A percentile compares a stretch with the other conserved stretches of the same genome.
phyloP scores from a whole-genome alignment of 2,329 filamentous ascomycete species.

The Alternaria panax region DNA sequence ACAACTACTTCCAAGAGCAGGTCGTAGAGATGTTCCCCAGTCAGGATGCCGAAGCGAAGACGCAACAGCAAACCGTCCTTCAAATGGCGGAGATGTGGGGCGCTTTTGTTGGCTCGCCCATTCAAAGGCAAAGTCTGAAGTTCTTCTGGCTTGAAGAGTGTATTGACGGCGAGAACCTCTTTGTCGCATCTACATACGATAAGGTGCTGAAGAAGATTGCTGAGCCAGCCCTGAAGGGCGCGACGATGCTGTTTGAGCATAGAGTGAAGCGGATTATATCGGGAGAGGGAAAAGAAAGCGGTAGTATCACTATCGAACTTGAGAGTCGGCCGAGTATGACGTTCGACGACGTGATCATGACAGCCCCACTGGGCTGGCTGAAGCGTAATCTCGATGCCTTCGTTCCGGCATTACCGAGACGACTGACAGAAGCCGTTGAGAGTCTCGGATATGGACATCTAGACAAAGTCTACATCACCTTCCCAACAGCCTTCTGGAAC shows the following conservation, averaged over 20 bases:
- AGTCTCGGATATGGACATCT: slow-evolving; percentile 73
- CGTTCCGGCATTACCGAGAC: slow-evolving; percentile 64
- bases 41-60: slow-evolving; percentile 49
- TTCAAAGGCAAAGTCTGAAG: slow-evolving; percentile 72
- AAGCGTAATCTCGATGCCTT: slow-evolving; percentile 58
- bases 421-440: slow-evolving; percentile 67
- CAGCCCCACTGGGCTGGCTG: slow-evolving; percentile 69
- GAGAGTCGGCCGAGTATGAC: slow-evolving; percentile 55
- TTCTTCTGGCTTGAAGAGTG: slow-evolving; percentile 83
- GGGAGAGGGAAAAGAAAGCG: slow-evolving; percentile 18
- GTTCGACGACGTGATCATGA: slow-evolving; percentile 75
- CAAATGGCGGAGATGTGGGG: slow-evolving; percentile 72
- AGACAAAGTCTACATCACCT: slow-evolving; percentile 71
- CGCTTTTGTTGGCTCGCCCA: slow-evolving; percentile 71
- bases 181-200: slow-evolving; percentile 67
- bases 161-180: slow-evolving; percentile 73
- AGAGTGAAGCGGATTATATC: slow-evolving; percentile 56
- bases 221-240: slow-evolving; percentile 62
- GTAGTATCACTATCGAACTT: slow-evolving; percentile 53
- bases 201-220: slow-evolving; percentile 67
- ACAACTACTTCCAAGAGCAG: slow-evolving; percentile 63
- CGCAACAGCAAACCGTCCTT: slow-evolving; percentile 59
- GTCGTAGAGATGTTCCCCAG: slow-evolving; percentile 53
- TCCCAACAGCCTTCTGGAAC: slow-evolving; percentile 79
- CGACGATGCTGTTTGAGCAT: slow-evolving; percentile 61